Conservation (phyloP, 148 eudicot species). For the Camellia lanceoleosa region DNA sequence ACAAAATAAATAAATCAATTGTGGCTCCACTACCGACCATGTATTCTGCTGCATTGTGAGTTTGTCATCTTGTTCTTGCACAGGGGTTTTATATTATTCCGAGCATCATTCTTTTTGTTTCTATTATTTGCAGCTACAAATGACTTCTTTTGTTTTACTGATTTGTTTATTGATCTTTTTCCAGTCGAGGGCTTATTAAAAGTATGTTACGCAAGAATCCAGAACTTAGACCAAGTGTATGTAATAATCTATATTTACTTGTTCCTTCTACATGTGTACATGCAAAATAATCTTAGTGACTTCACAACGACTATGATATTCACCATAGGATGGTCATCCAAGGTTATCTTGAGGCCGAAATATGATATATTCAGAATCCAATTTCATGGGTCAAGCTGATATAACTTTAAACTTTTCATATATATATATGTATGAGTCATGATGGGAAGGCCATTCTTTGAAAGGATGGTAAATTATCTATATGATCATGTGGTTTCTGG, state of each 20-base stretch:
- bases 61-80: conserved; percentile 11
- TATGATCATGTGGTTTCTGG: too few relatives aligned
- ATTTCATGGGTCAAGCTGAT: not conserved
- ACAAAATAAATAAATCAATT: conserved; percentile 88
- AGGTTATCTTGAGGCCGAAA: not conserved
- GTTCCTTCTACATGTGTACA: not conserved
- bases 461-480: not conserved
- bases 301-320: not conserved
- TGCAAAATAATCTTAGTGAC: not conserved
- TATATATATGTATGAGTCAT: not conserved
- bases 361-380: not conserved
- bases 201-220: conserved; percentile 97
- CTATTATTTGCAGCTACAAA: conserved; percentile 3
- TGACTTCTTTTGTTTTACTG: conserved; percentile 8
- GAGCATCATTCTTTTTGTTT: not conserved
- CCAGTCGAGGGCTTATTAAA: conserved; percentile 90
- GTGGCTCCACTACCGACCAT: conserved; percentile 85
- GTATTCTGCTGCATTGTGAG: conserved; percentile 95
- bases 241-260: conserved; percentile 17
- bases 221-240: conserved; percentile 88
- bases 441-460: not conserved
- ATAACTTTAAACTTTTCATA: not conserved
- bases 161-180: conserved; percentile 6
- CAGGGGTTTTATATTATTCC: not conserved
- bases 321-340: not conserved